phyloP scores from a whole-genome alignment of 805 yeast species.

The Kodamaea fukazawae region DNA sequence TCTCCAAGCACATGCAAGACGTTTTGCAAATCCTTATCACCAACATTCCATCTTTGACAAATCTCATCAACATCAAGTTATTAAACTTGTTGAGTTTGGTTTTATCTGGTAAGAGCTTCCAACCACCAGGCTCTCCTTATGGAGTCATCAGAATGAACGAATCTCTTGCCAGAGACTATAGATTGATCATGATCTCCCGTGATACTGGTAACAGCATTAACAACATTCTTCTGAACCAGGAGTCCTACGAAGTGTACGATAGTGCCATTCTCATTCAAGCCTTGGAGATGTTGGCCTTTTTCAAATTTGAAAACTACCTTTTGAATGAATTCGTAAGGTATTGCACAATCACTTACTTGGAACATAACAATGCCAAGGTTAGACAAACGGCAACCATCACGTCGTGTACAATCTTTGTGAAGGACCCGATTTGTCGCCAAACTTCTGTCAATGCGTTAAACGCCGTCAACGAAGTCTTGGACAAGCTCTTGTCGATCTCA shows the following conservation, averaged over 20 bases:
- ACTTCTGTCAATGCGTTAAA: conserved; percentile 75
- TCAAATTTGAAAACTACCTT: conserved; percentile 72
- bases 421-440: conserved; percentile 82
- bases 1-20: conserved; percentile 78
- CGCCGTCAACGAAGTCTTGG: conserved; percentile 82
- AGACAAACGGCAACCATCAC: conserved; percentile 83
- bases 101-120: conserved; percentile 76
- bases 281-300: conserved; percentile 68
- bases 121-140: conserved; percentile 83
- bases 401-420: conserved; percentile 69
- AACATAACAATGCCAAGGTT: conserved; percentile 74
- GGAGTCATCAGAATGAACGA: conserved; percentile 57
- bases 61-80: conserved; percentile 66
- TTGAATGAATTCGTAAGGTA: conserved; percentile 84
- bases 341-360: conserved; percentile 80
- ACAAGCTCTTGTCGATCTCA: conserved; percentile 74
- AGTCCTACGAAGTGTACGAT: conserved; percentile 35
- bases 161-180: conserved; percentile 69
- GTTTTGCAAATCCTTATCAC: conserved; percentile 65
- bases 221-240: conserved; percentile 29
- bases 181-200: conserved; percentile 68
- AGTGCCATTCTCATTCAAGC: conserved; percentile 67
- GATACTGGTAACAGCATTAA: conserved; percentile 55
- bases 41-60: conserved; percentile 77
- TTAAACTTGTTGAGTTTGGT: conserved; percentile 70